Conservation (phyloP, 2,329 filamentous ascomycete species). For the Cordyceps farinosa region DNA sequence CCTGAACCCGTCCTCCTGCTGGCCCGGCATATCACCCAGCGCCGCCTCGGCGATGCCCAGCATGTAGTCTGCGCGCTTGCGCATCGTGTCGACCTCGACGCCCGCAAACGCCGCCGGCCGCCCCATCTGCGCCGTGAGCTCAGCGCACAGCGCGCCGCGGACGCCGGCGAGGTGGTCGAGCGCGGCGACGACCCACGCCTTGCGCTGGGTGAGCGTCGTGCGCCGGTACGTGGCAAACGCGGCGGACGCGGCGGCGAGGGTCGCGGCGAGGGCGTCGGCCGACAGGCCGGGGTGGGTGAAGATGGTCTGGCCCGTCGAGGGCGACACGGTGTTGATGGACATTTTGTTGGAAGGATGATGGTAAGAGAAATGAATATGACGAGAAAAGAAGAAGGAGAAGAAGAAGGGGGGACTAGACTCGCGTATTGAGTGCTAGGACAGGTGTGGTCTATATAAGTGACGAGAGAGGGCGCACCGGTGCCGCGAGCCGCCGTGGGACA, state of each 20-base stretch:
- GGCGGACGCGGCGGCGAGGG: slow-evolving; percentile 57
- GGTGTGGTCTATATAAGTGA: too few species aligned
- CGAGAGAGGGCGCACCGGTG: slow-evolving; percentile 2
- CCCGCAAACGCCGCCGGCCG: slow-evolving; percentile 82
- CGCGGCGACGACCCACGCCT: slow-evolving; percentile 76
- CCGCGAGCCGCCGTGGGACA: slow-evolving; percentile 13
- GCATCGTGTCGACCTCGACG: slow-evolving; percentile 79
- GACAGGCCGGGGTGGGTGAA: slow-evolving; percentile 59
- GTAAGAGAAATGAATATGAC: background rate
- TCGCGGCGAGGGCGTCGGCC: slow-evolving; percentile 50
- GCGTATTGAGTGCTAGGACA: too few species aligned
- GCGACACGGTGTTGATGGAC: slow-evolving; percentile 56
- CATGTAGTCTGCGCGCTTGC: slow-evolving; percentile 81
- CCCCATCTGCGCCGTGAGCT: slow-evolving; percentile 93
- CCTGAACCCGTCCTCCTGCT: slow-evolving; percentile 82
- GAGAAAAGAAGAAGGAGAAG: too few species aligned
- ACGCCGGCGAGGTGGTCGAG: slow-evolving; percentile 65
- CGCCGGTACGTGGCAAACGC: slow-evolving; percentile 75
- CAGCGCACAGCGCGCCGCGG: slow-evolving; percentile 75
- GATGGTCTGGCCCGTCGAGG: slow-evolving; percentile 63
- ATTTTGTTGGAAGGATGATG: background rate
- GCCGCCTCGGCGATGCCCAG: slow-evolving; percentile 76
- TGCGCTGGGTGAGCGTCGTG: slow-evolving; percentile 70
- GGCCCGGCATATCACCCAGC: slow-evolving; percentile 75
- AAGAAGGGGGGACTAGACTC: background rate